Percentiles rank a stretch among this genome's conserved stretches.
These are phyloP conservation scores for Spergularia azorica DNA, from an alignment of 179 eudicot genomes.

Conservation along the genomic window DNA sequence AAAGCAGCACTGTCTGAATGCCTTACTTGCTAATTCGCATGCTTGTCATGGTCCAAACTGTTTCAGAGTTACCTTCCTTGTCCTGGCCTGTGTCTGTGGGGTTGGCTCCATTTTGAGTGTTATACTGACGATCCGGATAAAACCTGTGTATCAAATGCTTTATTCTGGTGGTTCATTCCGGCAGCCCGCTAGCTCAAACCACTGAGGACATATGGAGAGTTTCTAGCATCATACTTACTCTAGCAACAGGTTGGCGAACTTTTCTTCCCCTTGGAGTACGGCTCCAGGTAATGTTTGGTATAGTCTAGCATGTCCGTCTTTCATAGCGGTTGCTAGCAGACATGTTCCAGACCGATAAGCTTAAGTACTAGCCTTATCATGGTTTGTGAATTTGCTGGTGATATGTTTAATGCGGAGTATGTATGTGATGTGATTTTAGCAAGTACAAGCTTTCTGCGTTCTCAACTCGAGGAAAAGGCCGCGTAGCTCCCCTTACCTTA, in stretches of 20 bases:
- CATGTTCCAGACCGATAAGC: neutral
- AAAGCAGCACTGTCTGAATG: conserved; percentile 42
- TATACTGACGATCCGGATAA: conserved; percentile 62
- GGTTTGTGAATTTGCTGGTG: neutral
- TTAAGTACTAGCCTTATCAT: neutral
- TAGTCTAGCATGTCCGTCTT: conserved; percentile 1
- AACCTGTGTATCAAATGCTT: conserved; percentile 81
- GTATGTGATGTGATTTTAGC: neutral
- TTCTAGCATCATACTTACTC: neutral
- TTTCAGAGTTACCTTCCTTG: conserved; percentile 62
- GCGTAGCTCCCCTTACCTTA: too few relatives aligned
- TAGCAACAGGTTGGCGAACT: neutral
- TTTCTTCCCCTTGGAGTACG: neutral
- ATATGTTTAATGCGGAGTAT: too few relatives aligned
- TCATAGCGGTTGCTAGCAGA: too few relatives aligned
- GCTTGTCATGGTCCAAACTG: conserved; percentile 73
- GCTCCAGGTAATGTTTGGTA: conserved; percentile 11
- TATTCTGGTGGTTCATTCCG: conserved; percentile 75
- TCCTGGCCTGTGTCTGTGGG: conserved; percentile 68
- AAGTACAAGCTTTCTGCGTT: neutral
- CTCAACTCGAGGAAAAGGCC: too few relatives aligned
- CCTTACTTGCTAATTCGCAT: conserved; percentile 19
- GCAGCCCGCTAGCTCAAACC: conserved; percentile 43
- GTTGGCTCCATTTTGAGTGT: conserved; percentile 67
- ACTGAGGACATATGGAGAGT: conserved; percentile 31